A percentile compares a stretch with the other conserved stretches of the same genome.
Evolutionary conservation across 1,284 basidiomycete genomes (phyloP).

Genomic region (Malassezia nana): DNA sequence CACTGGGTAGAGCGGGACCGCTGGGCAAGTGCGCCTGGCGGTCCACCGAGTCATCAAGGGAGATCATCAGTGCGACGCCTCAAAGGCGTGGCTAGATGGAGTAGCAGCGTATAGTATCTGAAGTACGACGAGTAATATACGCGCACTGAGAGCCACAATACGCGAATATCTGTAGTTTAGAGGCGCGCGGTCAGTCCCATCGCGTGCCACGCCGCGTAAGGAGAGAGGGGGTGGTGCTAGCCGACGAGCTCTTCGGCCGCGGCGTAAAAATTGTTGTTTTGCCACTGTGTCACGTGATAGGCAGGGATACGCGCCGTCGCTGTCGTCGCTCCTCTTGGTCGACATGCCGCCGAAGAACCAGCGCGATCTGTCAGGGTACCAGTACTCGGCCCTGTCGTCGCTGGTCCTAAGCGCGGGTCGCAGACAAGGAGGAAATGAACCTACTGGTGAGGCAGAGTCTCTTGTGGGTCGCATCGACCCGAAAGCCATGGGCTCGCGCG

Average conservation of each 20-base stretch:
- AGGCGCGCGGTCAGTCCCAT: neutral
- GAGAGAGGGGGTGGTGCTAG: neutral
- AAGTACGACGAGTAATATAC: too few species aligned
- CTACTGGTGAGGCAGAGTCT: constrained; percentile 87
- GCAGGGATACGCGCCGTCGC: neutral
- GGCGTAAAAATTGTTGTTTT: constrained; percentile 1
- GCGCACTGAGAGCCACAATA: neutral
- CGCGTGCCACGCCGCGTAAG: constrained; percentile 1
- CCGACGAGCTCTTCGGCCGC: neutral
- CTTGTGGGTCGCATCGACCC: constrained; percentile 82
- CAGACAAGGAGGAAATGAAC: constrained; percentile 55
- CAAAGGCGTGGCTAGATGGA: neutral
- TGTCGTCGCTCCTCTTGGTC: neutral
- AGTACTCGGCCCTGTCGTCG: constrained; percentile 45
- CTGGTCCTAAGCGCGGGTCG: constrained; percentile 43
- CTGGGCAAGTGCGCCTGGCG: neutral
- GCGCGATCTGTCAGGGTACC: constrained; percentile 45
- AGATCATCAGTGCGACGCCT: neutral
- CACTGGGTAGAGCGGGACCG: neutral
- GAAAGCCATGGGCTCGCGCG: constrained; percentile 86
- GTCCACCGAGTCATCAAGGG: neutral
- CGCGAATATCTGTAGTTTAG: neutral
- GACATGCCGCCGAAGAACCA: constrained; percentile 40
- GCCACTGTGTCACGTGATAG: constrained; percentile 4
- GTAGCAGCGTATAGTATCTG: too few species aligned